A percentile compares a stretch with the other conserved stretches of the same genome.
Evolutionary conservation across 495 filamentous ascomycete species (phyloP).

Genomic region (Hypoxylon trugodes): DNA sequence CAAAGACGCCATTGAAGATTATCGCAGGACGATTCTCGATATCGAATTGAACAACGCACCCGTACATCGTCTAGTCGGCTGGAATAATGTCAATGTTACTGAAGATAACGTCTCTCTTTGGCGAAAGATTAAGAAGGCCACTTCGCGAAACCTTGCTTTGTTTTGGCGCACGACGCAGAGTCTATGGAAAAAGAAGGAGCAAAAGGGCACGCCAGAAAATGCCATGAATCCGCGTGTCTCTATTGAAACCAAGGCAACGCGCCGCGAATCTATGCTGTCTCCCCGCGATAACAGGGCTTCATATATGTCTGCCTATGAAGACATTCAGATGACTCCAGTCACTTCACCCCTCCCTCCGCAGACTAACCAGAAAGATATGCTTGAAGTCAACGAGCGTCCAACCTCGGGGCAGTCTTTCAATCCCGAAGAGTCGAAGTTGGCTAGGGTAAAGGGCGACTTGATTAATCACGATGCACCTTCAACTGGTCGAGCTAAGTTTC

Average conservation of each 20-base stretch:
- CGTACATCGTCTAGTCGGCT: slow-evolving; percentile 86
- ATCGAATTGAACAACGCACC: slow-evolving; percentile 96
- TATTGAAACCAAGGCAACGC: slow-evolving; percentile 65
- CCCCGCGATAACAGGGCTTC: slow-evolving; percentile 66
- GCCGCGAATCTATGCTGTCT: slow-evolving; percentile 67
- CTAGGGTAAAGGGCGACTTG: slow-evolving; percentile 54
- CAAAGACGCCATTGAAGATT: slow-evolving; percentile 99
- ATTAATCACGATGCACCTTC: slow-evolving; percentile 56
- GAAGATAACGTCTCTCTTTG: slow-evolving; percentile 86
- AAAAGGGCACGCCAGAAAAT: slow-evolving; percentile 16
- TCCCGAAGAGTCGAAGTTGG: slow-evolving; percentile 70
- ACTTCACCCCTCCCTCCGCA: slow-evolving; percentile 74
- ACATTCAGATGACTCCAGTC: slow-evolving; percentile 96
- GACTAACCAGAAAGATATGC: slow-evolving; percentile 34
- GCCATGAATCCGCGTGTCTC: slow-evolving; percentile 65
- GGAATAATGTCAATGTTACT: slow-evolving; percentile 91
- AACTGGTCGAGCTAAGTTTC: slow-evolving; percentile 73
- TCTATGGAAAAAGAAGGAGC: slow-evolving; percentile 55
- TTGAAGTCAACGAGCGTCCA: slow-evolving; percentile 46
- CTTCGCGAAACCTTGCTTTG: slow-evolving; percentile 66
- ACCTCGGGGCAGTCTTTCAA: slow-evolving; percentile 54
- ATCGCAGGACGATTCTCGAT: slow-evolving; percentile 89
- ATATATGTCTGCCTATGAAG: slow-evolving; percentile 60
- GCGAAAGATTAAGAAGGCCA: slow-evolving; percentile 93
- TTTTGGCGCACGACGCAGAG: slow-evolving; percentile 59